Evolutionary conservation across 768 basidiomycete genomes (phyloP), one percentile per base, ranked within the genome.

Genomic region (Mycena olivaceomarginata): DNA sequence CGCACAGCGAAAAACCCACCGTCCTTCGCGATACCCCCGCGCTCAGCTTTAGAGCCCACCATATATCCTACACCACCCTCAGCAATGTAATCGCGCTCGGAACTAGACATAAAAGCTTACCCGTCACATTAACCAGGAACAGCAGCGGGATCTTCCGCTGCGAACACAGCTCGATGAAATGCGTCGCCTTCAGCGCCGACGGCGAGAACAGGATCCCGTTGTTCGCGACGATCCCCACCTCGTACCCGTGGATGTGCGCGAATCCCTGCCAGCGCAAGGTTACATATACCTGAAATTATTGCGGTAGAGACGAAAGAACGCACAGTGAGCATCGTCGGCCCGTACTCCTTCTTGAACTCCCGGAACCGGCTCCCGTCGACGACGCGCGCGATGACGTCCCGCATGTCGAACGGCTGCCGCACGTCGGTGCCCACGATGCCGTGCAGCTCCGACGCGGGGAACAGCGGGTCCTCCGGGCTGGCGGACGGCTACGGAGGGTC

Each of bases 281-380:
- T 18, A 53, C 51, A 39, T 53, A 51, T 67, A 66, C 2, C 20
- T n/a, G 22, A 37, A 8, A 31, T 15, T 39, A 56, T 51, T 3
- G 10, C 78, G 60, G 66, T 45, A 31, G 31, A 31, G 31, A 31
- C 31, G 31, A 31, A 31, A 31, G 31, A 41, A 84, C 90, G 72
- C 81, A 96, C 97, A 9, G 97, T 98, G 67, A 98, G 91, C 77
- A 99, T 94, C 0, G 97, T 98, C 39, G 94, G 86, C 9, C 97
- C 97, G 82, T 98, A 99, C 83, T 98, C 98, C 83, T 94, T 95
- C 90, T 99, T 99, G 89, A 98, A 99, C 84, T 99, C 97, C 76
- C 96, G 90, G 83, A 99, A 98, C 60, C 92, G 91, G 82, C 96
- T 97, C 3, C 97, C 97, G 78, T 99, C 97, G 11, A 97, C 97